Conservation (phyloP, 805 yeast species). For the Yamadazyma ubonensis region DNA sequence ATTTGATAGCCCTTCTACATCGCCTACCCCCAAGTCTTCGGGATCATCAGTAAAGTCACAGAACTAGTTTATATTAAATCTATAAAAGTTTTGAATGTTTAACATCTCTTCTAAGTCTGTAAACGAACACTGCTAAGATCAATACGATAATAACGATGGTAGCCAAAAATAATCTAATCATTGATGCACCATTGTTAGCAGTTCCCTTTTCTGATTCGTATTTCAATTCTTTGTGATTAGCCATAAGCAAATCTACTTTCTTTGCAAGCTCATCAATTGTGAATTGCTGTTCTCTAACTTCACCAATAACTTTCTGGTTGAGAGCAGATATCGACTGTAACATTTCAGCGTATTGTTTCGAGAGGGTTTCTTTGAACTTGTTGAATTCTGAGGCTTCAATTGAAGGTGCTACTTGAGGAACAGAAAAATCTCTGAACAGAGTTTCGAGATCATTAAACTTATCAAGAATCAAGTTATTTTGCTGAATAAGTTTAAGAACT, state of each 20-base stretch:
- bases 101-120: conserved; percentile 59
- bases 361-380: conserved; percentile 27
- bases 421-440: too few species aligned
- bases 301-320: conserved; percentile 40
- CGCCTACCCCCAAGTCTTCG: conserved; percentile 16
- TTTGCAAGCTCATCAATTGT: conserved; percentile 32
- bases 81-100: conserved; percentile 59
- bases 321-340: conserved; percentile 28
- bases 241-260: conserved; percentile 42
- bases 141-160: conserved; percentile 41
- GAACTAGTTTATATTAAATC: neutral
- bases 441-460: conserved; percentile 4
- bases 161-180: conserved; percentile 40
- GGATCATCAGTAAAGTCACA: conserved; percentile 15
- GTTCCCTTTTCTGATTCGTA: conserved; percentile 24
- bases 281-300: conserved; percentile 40
- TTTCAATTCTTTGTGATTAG: conserved; percentile 37
- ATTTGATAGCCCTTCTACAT: conserved; percentile 21
- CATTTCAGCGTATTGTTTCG: conserved; percentile 33
- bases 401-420: too few species aligned
- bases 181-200: conserved; percentile 7
- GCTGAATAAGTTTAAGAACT: neutral
- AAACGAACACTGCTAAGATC: conserved; percentile 46
- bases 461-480: conserved; percentile 3
- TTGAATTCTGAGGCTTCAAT: conserved; percentile 11